Conservation (phyloP, 1,139 yeast species). For the Taphrina confusa region DNA sequence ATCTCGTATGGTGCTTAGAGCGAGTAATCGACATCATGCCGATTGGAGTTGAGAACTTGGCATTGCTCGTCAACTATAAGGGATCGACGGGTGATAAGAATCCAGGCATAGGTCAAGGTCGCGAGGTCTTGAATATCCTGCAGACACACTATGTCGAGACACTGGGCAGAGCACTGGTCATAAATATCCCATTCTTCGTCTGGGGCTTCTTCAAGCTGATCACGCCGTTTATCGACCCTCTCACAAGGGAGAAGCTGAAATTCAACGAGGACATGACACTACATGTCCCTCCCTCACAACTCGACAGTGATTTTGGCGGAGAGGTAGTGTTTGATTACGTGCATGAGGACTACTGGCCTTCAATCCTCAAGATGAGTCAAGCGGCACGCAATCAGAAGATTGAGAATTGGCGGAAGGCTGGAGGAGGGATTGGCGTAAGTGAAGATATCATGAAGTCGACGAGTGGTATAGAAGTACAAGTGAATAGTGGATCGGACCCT, state of each 20-base stretch:
- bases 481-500: too few relatives aligned
- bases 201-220: conserved; percentile 86
- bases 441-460: conserved; percentile 24
- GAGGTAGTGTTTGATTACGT: conserved; percentile 74
- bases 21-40: conserved; percentile 92
- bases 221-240: conserved; percentile 91
- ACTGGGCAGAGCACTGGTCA: conserved; percentile 82
- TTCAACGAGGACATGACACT: conserved; percentile 84
- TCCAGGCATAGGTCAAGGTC: conserved; percentile 78
- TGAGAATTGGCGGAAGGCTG: conserved; percentile 23
- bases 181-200: conserved; percentile 91
- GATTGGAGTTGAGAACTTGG: conserved; percentile 88
- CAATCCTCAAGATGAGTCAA: conserved; percentile 60
- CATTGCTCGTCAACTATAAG: conserved; percentile 85
- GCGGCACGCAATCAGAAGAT: conserved; percentile 49
- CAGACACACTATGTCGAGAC: conserved; percentile 97
- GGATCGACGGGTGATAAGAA: conserved; percentile 65
- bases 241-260: conserved; percentile 86
- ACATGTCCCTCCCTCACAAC: conserved; percentile 76
- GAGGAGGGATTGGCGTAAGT: conserved; percentile 29
- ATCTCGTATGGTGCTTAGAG: conserved; percentile 86
- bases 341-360: conserved; percentile 80
- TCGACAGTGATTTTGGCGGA: conserved; percentile 85
- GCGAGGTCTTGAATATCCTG: conserved; percentile 79
- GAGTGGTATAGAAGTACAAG: too few relatives aligned